phyloP scores from a whole-genome alignment of 2,329 filamentous ascomycete species.

The Taxawa tesnikishii region DNA sequence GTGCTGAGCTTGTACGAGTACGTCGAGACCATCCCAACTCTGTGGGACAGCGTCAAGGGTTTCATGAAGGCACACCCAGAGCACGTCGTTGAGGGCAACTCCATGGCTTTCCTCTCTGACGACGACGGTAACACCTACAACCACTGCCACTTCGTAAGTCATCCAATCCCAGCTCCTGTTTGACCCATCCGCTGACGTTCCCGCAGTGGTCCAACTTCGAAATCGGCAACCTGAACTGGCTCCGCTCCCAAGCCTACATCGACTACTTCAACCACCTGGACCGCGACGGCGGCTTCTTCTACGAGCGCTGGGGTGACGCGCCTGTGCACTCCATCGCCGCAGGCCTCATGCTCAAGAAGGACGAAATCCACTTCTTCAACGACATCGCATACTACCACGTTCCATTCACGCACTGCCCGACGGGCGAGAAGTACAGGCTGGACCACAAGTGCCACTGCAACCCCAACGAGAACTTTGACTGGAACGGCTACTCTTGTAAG shows the following conservation, averaged over 20 bases:
- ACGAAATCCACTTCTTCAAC: conserved; percentile 96
- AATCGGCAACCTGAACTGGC: conserved; percentile 86
- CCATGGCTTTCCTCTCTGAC: conserved; percentile 82
- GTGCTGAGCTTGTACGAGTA: conserved; percentile 94
- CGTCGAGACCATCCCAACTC: conserved; percentile 84
- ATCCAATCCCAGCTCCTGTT: conserved; percentile 1
- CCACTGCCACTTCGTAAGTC: conserved; percentile 85
- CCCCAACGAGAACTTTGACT: conserved; percentile 95
- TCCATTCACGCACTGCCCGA: conserved; percentile 95
- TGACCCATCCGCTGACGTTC: conserved; percentile 8
- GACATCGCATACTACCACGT: conserved; percentile 98
- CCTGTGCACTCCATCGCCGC: conserved; percentile 98
- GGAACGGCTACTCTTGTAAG: conserved; percentile 97
- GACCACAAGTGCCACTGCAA: conserved; percentile 91
- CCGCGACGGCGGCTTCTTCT: conserved; percentile 91
- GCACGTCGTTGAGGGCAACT: conserved; percentile 73
- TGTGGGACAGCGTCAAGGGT: conserved; percentile 91
- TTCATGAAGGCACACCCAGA: conserved; percentile 87
- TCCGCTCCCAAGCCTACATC: conserved; percentile 75
- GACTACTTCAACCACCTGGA: conserved; percentile 89
- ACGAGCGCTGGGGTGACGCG: conserved; percentile 96
- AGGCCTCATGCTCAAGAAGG: conserved; percentile 73
- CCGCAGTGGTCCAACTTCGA: conserved; percentile 98
- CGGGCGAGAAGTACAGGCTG: conserved; percentile 68
- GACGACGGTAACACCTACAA: conserved; percentile 90